These are phyloP conservation scores for Plantago elongata DNA, from an alignment of 257 asterid species.

Conservation along the genomic window DNA sequence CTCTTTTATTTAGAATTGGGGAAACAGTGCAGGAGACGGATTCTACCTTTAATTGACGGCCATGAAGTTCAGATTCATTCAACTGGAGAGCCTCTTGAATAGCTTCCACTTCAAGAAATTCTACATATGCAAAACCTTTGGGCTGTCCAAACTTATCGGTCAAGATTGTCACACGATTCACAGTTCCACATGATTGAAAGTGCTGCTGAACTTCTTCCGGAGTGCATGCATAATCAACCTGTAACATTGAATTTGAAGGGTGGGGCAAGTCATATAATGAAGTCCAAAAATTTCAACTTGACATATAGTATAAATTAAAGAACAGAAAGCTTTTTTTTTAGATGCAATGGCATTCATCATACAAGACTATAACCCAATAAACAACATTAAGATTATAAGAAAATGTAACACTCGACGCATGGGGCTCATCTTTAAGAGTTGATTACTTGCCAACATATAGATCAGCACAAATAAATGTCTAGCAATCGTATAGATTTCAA, in stretches of 20 bases:
- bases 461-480: too few relatives aligned
- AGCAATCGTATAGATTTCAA: neutral
- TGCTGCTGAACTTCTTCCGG: slow-evolving; percentile 99
- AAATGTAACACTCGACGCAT: too few relatives aligned
- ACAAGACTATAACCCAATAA: too few relatives aligned
- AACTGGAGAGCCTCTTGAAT: slow-evolving; percentile 81
- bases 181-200: slow-evolving; percentile 92
- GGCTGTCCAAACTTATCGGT: slow-evolving; percentile 98
- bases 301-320: too few relatives aligned
- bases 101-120: slow-evolving; percentile 81
- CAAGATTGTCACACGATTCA: slow-evolving; percentile 87
- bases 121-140: slow-evolving; percentile 95
- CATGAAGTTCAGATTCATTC: slow-evolving; percentile 92
- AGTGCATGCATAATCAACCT: slow-evolving; percentile 98
- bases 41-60: slow-evolving; percentile 87
- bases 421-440: too few relatives aligned
- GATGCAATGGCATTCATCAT: too few relatives aligned
- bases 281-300: too few relatives aligned
- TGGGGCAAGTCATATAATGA: too few relatives aligned
- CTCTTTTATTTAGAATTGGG: neutral
- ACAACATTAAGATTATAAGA: too few relatives aligned
- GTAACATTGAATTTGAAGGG: neutral
- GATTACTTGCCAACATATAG: too few relatives aligned
- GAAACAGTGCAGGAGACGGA: neutral
- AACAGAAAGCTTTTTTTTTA: too few relatives aligned